phyloP scores from a whole-genome alignment of 2,329 filamentous ascomycete genomes.

The Colletotrichum melonis region DNA sequence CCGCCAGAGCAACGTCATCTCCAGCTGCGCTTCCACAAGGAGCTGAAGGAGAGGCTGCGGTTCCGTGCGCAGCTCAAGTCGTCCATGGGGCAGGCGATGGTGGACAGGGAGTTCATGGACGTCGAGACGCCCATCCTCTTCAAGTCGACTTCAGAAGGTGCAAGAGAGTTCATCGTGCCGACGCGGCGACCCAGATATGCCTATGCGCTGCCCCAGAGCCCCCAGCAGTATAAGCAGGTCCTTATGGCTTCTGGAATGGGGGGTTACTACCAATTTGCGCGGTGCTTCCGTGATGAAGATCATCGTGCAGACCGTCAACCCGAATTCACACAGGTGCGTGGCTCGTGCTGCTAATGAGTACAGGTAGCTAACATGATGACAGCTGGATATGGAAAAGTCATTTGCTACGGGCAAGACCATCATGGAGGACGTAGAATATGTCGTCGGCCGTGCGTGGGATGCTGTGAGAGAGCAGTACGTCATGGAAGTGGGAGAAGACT shows the following conservation, averaged over 20 bases:
- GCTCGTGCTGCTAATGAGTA: background rate
- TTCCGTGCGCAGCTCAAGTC: conserved; percentile 74
- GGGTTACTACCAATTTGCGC: conserved; percentile 91
- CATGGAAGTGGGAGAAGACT: conserved; percentile 42
- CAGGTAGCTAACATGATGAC: conserved; percentile 9
- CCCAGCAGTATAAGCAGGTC: conserved; percentile 98
- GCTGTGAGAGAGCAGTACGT: conserved; percentile 56
- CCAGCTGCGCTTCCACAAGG: conserved; percentile 80
- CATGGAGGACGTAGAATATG: conserved; percentile 64
- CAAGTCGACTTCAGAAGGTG: conserved; percentile 97
- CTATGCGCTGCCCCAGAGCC: conserved; percentile 94
- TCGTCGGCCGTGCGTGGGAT: conserved; percentile 68
- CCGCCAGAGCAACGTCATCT: conserved; percentile 81
- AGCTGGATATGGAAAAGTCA: conserved; percentile 94
- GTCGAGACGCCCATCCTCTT: conserved; percentile 95
- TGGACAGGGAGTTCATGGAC: conserved; percentile 73
- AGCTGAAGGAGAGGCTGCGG: conserved; percentile 74
- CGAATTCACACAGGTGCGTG: conserved; percentile 86
- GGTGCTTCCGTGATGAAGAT: conserved; percentile 96
- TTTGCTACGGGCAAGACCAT: conserved; percentile 81
- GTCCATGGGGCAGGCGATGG: conserved; percentile 64
- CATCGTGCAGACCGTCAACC: conserved; percentile 92
- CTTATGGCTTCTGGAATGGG: conserved; percentile 90
- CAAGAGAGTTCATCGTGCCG: conserved; percentile 93
- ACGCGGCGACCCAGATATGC: conserved; percentile 80